Conservation (phyloP, 2,329 filamentous ascomycete species). For the Xylariaceae sp. region DNA sequence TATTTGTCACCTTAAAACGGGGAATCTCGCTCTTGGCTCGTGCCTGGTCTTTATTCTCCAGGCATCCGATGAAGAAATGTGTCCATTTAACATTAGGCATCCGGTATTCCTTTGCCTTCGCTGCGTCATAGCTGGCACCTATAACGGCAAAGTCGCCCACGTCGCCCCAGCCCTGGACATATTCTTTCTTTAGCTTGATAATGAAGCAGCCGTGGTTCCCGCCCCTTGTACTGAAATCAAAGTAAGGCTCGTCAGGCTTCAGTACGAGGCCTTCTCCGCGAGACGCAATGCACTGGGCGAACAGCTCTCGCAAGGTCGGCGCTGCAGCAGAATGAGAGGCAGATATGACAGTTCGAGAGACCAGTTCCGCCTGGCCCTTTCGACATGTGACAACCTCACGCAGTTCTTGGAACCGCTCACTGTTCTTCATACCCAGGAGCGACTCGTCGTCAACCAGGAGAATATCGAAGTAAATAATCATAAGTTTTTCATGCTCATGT, state of each 20-base stretch:
- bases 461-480: slow-evolving; percentile 58
- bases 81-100: slow-evolving; percentile 63
- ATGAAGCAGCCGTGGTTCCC: slow-evolving; percentile 44
- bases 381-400: slow-evolving; percentile 45
- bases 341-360: slow-evolving; percentile 51
- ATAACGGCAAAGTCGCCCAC: slow-evolving; percentile 78
- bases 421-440: slow-evolving; percentile 47
- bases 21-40: slow-evolving; percentile 47
- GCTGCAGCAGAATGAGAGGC: slow-evolving; percentile 56
- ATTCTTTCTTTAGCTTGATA: slow-evolving; percentile 87
- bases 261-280: slow-evolving; percentile 75
- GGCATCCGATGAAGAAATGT: slow-evolving; percentile 73
- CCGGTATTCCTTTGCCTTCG: slow-evolving; percentile 51
- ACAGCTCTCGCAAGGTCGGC: slow-evolving; percentile 53
- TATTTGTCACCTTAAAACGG: slow-evolving; percentile 61
- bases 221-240: slow-evolving; percentile 43
- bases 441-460: slow-evolving; percentile 50
- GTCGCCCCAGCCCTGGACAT: slow-evolving; percentile 71
- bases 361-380: slow-evolving; percentile 60
- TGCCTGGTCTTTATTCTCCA: slow-evolving; percentile 61
- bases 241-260: slow-evolving; percentile 76
- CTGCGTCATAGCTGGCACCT: slow-evolving; percentile 65
- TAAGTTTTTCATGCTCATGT: slow-evolving; percentile 48
- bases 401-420: slow-evolving; percentile 56
- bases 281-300: slow-evolving; percentile 60